phyloP scores from a whole-genome alignment of 1,139 yeast genomes.

The Barnettozyma hawaiiensis region DNA sequence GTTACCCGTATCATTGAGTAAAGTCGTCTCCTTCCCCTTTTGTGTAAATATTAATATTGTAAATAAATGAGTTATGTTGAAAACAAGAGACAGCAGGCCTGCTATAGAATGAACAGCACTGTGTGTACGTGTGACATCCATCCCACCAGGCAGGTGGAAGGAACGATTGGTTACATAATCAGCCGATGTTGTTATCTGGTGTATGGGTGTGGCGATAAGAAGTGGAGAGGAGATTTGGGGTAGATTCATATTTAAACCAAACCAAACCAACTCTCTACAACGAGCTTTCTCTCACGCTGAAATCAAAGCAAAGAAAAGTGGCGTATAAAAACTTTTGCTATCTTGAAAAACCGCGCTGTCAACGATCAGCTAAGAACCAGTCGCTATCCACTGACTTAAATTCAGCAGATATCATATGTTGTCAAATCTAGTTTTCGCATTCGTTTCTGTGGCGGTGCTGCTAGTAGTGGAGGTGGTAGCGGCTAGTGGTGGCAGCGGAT shows the following conservation, averaged over 20 bases:
- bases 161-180: no score
- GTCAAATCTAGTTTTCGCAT: background rate
- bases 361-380: no score
- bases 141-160: no score
- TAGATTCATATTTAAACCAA: background rate
- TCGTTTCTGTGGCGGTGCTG: background rate
- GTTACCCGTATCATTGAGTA: conserved; percentile 84
- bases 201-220: background rate
- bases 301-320: no score
- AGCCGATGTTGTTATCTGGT: background rate
- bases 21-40: background rate
- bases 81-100: no score
- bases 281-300: no score
- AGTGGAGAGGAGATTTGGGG: background rate
- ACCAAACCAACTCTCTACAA: no score
- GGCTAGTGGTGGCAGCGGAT: background rate
- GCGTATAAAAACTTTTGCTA: no score
- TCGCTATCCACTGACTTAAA: background rate
- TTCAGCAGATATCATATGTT: background rate
- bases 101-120: no score
- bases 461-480: background rate
- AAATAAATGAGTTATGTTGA: background rate
- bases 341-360: no score
- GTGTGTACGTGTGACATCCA: no score
- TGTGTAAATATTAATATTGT: conserved; percentile 3